Conservation (phyloP, 2,329 filamentous ascomycete species). For the Fusarium sp. region DNA sequence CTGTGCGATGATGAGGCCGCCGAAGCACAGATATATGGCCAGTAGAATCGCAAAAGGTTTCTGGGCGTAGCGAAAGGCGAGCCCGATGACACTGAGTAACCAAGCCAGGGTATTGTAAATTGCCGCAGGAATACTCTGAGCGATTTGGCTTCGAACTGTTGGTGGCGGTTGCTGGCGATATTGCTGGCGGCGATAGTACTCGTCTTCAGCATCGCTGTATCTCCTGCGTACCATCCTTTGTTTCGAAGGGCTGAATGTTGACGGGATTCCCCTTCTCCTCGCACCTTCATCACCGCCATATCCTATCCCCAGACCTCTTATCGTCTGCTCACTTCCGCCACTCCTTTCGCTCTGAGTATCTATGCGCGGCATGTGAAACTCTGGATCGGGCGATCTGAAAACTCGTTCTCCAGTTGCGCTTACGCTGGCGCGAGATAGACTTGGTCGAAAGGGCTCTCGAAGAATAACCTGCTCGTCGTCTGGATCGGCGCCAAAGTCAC, state of each 20-base stretch:
- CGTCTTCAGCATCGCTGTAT: constrained; percentile 37
- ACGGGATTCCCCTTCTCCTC: constrained; percentile 48
- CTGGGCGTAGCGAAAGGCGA: constrained; percentile 74
- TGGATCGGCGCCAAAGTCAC: constrained; percentile 67
- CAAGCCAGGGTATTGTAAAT: constrained; percentile 63
- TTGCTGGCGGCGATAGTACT: constrained; percentile 29
- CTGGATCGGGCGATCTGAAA: constrained; percentile 62
- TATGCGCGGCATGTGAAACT: constrained; percentile 69
- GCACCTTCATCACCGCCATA: constrained; percentile 45
- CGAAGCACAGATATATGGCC: constrained; percentile 73
- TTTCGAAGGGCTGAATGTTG: constrained; percentile 47
- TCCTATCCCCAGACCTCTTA: constrained; percentile 49
- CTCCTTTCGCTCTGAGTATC: constrained; percentile 57
- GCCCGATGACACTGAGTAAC: constrained; percentile 68
- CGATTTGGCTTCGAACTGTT: constrained; percentile 53
- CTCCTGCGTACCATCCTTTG: constrained; percentile 39
- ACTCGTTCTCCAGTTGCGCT: constrained; percentile 39
- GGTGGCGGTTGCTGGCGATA: constrained; percentile 17
- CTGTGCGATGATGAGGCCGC: constrained; percentile 70
- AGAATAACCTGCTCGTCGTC: constrained; percentile 71
- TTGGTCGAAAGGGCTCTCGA: constrained; percentile 69
- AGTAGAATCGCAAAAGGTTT: constrained; percentile 75
- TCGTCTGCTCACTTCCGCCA: constrained; percentile 55
- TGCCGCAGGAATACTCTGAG: constrained; percentile 56
- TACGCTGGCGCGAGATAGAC: constrained; percentile 59